A percentile compares a stretch with the other conserved stretches of the same genome.
phyloP scores from a whole-genome alignment of 164 flowering plant species.

The Sextonia rubra region DNA sequence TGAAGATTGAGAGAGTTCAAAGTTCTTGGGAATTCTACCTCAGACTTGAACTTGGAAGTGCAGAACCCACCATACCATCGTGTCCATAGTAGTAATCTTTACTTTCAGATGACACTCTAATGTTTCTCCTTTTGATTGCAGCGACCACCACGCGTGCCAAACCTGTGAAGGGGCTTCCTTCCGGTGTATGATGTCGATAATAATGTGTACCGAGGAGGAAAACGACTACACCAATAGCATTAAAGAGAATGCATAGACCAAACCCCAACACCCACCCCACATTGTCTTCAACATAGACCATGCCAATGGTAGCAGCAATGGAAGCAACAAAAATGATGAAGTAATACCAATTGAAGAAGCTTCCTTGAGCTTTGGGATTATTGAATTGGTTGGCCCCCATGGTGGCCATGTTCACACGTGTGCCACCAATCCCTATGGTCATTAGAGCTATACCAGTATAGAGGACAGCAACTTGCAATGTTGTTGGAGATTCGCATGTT shows the following conservation, averaged over 20 bases:
- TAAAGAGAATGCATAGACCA: slow-evolving; percentile 24
- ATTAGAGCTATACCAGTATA: slow-evolving; percentile 20
- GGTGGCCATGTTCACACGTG: slow-evolving; percentile 35
- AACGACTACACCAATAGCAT: slow-evolving; percentile 20
- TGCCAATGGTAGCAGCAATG: slow-evolving; percentile 19
- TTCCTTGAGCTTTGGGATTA: slow-evolving; percentile 21
- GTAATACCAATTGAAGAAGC: slow-evolving; percentile 56
- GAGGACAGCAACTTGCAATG: slow-evolving; percentile 24
- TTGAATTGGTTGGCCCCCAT: slow-evolving; percentile 47
- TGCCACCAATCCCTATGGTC: slow-evolving; percentile 34
- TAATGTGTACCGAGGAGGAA: slow-evolving; percentile 28
- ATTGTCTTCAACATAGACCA: slow-evolving; percentile 45
- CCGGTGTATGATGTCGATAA: slow-evolving; percentile 23
- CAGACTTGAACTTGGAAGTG: slow-evolving; percentile 11
- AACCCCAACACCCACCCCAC: slow-evolving; percentile 46
- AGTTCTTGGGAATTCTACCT: slow-evolving; percentile 2
- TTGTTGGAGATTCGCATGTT: slow-evolving; percentile 14
- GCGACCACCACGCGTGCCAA: slow-evolving; percentile 40
- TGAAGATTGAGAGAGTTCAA: no score
- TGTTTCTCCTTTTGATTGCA: slow-evolving; percentile 27
- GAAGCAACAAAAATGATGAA: slow-evolving; percentile 16
- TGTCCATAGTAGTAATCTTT: slow-evolving; percentile 20
- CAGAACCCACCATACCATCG: not conserved
- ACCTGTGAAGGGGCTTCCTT: slow-evolving; percentile 41
- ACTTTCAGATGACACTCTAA: not conserved